These are phyloP conservation scores for Aspergillus tamarii DNA, from an alignment of 2,329 filamentous ascomycete genomes.

Conservation along the genomic window DNA sequence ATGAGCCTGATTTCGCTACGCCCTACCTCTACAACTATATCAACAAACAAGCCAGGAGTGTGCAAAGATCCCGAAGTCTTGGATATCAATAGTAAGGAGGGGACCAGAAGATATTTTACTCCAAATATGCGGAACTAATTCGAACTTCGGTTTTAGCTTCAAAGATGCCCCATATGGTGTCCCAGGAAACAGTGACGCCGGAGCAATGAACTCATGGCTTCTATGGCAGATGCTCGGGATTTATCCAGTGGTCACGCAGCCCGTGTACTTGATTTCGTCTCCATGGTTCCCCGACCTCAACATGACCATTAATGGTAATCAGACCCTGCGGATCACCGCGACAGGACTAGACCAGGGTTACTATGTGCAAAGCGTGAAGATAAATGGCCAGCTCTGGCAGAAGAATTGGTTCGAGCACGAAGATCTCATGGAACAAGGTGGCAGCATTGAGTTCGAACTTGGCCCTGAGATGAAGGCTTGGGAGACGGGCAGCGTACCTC, in stretches of 20 bases:
- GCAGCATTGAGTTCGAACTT: conserved; percentile 54
- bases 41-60: conserved; percentile 64
- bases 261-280: conserved; percentile 51
- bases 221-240: conserved; percentile 55
- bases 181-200: conserved; percentile 71
- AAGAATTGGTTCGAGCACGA: conserved; percentile 61
- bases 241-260: conserved; percentile 53
- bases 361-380: conserved; percentile 57
- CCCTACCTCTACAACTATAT: conserved; percentile 73
- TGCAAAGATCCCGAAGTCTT: conserved; percentile 61
- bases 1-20: conserved; percentile 68
- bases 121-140: background rate
- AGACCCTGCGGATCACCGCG: conserved; percentile 52
- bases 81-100: conserved; percentile 55
- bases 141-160: conserved; percentile 45
- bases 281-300: conserved; percentile 49
- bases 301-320: conserved; percentile 34
- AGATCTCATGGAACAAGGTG: conserved; percentile 48
- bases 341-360: conserved; percentile 48
- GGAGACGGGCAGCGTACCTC: conserved; percentile 56
- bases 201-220: conserved; percentile 55
- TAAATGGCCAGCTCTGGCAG: conserved; percentile 57
- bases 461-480: conserved; percentile 42
- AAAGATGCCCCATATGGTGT: conserved; percentile 58
- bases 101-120: background rate